A percentile compares a stretch with the other conserved stretches of the same genome.
These are phyloP conservation scores for Protomyces inundatus DNA, from an alignment of 1,139 yeast species.

Conservation along the genomic window DNA sequence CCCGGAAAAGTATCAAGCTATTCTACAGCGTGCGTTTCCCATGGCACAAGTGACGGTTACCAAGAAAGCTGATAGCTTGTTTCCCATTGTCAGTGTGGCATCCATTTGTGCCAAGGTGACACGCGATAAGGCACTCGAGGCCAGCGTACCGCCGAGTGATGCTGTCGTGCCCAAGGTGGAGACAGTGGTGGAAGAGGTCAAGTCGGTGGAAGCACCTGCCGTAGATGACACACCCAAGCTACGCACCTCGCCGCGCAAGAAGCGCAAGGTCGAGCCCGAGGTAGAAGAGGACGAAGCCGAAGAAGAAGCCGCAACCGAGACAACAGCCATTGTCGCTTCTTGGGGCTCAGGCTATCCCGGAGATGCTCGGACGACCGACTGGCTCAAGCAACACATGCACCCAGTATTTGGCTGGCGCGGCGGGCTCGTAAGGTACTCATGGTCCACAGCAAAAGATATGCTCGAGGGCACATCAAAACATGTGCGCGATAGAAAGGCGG, in stretches of 20 bases:
- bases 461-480: constrained; percentile 39
- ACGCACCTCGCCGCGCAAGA: not conserved
- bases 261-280: not conserved
- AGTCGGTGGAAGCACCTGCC: not conserved
- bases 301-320: not conserved
- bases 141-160: constrained; percentile 1
- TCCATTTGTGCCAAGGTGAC: constrained; percentile 97
- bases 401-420: constrained; percentile 79
- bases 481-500: not conserved
- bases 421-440: constrained; percentile 70
- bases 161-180: not conserved
- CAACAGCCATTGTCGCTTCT: not conserved
- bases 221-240: not conserved
- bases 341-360: constrained; percentile 69
- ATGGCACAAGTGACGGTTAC: constrained; percentile 71
- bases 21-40: constrained; percentile 67
- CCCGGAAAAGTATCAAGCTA: constrained; percentile 73
- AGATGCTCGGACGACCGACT: constrained; percentile 73
- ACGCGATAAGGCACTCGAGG: constrained; percentile 63
- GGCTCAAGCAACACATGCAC: constrained; percentile 63
- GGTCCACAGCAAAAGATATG: constrained; percentile 87
- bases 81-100: constrained; percentile 91
- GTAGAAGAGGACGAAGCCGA: constrained; percentile 30
- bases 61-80: constrained; percentile 91
- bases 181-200: not conserved